A percentile compares a stretch with the other conserved stretches of the same genome.
These are phyloP conservation scores for Fusarium globosum DNA, from an alignment of 2,329 filamentous ascomycete genomes.

Conservation along the genomic window DNA sequence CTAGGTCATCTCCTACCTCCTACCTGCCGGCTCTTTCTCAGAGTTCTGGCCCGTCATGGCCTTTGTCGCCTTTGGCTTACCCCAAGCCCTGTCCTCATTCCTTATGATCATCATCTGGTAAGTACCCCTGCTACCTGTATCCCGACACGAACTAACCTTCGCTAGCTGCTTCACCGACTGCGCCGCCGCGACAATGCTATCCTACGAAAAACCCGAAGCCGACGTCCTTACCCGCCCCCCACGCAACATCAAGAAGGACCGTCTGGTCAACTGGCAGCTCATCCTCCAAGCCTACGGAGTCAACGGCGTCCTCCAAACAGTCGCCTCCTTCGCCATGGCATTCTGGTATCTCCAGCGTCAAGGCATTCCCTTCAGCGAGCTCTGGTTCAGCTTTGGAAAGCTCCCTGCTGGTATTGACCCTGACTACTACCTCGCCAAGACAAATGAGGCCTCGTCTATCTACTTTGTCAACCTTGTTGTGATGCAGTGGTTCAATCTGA, in stretches of 20 bases:
- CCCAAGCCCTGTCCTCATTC: conserved; percentile 78
- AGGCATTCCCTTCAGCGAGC: conserved; percentile 71
- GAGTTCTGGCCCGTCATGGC: conserved; percentile 83
- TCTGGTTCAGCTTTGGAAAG: conserved; percentile 76
- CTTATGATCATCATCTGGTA: conserved; percentile 76
- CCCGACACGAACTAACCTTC: not conserved
- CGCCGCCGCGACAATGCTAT: conserved; percentile 76
- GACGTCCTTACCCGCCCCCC: conserved; percentile 72
- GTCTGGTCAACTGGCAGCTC: conserved; percentile 78
- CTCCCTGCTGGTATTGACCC: conserved; percentile 62
- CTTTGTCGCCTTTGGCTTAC: conserved; percentile 77
- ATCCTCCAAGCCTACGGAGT: conserved; percentile 79
- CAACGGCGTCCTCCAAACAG: conserved; percentile 72
- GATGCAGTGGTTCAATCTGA: conserved; percentile 83
- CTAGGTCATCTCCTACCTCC: conserved; percentile 64
- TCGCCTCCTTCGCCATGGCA: conserved; percentile 71
- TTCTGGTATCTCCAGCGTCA: conserved; percentile 73
- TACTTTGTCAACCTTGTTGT: conserved; percentile 86
- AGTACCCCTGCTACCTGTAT: not conserved
- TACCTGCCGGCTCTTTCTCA: conserved; percentile 78
- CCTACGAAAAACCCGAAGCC: conserved; percentile 81
- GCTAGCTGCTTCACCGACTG: conserved; percentile 79
- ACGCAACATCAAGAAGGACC: conserved; percentile 73
- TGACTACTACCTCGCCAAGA: conserved; percentile 64
- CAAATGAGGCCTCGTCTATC: conserved; percentile 76